Conservation (phyloP, 768 basidiomycete genomes). For the Russula lepida region DNA sequence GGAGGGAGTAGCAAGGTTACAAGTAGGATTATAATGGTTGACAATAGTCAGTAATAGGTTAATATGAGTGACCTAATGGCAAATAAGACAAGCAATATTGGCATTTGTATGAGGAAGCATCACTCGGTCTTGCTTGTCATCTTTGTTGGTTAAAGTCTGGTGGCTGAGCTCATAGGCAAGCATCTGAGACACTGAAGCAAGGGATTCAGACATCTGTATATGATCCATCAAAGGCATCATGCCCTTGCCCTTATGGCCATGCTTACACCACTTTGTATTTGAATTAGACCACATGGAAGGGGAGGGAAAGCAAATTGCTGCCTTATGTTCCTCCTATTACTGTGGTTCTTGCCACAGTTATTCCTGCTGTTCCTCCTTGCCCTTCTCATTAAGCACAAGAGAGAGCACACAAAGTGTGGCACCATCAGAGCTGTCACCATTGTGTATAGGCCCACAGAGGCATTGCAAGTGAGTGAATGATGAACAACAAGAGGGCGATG, state of each 20-base stretch:
- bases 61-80: constrained; percentile 8
- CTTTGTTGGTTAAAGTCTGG: constrained; percentile 11
- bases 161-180: constrained; percentile 73
- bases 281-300: constrained; percentile 32
- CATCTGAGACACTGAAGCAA: constrained; percentile 73
- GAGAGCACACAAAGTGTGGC: constrained; percentile 1
- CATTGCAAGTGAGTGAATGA: constrained; percentile 51
- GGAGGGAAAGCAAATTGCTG: constrained; percentile 1
- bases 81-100: constrained; percentile 12
- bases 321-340: background rate
- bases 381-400: constrained; percentile 26
- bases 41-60: background rate
- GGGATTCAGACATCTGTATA: constrained; percentile 55
- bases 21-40: background rate
- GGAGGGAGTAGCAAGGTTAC: constrained; percentile 16
- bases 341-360: constrained; percentile 21
- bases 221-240: constrained; percentile 26
- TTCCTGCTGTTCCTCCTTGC: constrained; percentile 40
- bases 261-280: constrained; percentile 73
- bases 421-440: constrained; percentile 16
- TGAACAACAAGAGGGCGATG: constrained; percentile 46
- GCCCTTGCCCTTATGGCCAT: constrained; percentile 81
- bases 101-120: constrained; percentile 20
- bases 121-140: constrained; percentile 6
- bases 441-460: constrained; percentile 39